Base-by-base conservation (phyloP, 805 yeast genomes). In the Lipomyces yamanashiensis region DNA sequence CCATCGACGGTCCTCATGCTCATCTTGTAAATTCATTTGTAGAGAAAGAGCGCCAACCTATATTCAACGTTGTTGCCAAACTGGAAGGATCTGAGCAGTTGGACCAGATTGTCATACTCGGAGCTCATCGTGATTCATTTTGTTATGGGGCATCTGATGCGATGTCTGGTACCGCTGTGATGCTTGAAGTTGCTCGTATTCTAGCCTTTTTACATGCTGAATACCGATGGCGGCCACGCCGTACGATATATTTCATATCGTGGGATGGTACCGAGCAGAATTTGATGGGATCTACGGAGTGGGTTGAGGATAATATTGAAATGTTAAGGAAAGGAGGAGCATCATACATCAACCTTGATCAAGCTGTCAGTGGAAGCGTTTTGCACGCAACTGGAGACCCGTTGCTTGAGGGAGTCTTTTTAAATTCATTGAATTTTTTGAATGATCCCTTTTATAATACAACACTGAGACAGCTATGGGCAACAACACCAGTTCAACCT, bases 211-310 rank as follows among this genome's bases (percentile, higher is more conserved):
- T 79, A 43, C 77, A 87, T 54, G 61, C 73, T 19, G 77, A 80
- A 61, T 63, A 69, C 33, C 90, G 89, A 12, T 90, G 92, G 92
- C 83, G 82, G 69, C 96, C 96, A 10, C 74, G 83, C 54, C 79
- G 95, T 69, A 84, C 92, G 0, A 85, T 90, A 19, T 80, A 84
- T 60, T 78, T 90, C 53, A 87, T 87, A 0, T 85, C 89, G 39
- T 90, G 92, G 92, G 96, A 90, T 75, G 96, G 90, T 40, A 91
- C 86, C 65, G 90, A 87, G 71, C 83, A 83, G 66, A 92, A 89
- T 0, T 76, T 85, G 64, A 68, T 90, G 48, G 96, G 96, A 0
- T 85, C 91, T 0, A 87, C 95, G 0, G 95, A 90, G 71, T 88
- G 81, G 77, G 92, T 87, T 6, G 93, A 89, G 73, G 84, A 84